Conservation (phyloP, 371 early-diverging fungal genomes). For the Rhizopus microsporus region DNA sequence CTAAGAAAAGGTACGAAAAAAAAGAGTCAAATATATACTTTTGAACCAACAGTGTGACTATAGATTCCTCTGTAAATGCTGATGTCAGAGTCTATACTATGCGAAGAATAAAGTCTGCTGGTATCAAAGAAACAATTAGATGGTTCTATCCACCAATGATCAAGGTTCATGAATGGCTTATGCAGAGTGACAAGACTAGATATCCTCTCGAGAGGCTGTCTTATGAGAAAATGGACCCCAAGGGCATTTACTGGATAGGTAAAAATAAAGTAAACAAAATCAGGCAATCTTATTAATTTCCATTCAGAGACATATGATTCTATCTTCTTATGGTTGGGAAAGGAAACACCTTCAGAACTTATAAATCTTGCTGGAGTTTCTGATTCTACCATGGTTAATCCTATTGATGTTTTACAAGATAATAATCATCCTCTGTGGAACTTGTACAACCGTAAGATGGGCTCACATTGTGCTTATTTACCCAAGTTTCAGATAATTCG, state of each 20-base stretch:
- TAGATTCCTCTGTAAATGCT: conserved; percentile 56
- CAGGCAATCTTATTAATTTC: not conserved
- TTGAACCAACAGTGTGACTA: not conserved
- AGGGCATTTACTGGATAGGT: conserved; percentile 72
- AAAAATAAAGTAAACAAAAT: not conserved
- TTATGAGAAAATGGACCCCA: conserved; percentile 67
- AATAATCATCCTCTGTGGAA: conserved; percentile 4
- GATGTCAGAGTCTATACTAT: conserved; percentile 82
- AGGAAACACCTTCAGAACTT: conserved; percentile 15
- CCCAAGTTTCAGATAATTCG: conserved; percentile 55
- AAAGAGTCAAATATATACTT: not conserved
- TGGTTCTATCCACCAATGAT: conserved; percentile 88
- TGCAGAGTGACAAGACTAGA: conserved; percentile 2
- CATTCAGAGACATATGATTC: conserved; percentile 23
- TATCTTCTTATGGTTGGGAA: conserved; percentile 41
- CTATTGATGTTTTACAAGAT: conserved; percentile 13
- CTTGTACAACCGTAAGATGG: not conserved
- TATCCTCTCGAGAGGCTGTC: conserved; percentile 72
- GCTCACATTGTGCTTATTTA: conserved; percentile 24
- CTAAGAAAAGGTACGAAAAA: conserved; percentile 63
- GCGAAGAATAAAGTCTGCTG: conserved; percentile 72
- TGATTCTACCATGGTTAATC: conserved; percentile 23
- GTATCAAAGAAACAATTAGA: conserved; percentile 66
- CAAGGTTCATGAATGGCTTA: conserved; percentile 22
- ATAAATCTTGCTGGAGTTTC: conserved; percentile 24